Conservation (phyloP, 2,329 filamentous ascomycete genomes). For the Talaromyces atroroseus region DNA sequence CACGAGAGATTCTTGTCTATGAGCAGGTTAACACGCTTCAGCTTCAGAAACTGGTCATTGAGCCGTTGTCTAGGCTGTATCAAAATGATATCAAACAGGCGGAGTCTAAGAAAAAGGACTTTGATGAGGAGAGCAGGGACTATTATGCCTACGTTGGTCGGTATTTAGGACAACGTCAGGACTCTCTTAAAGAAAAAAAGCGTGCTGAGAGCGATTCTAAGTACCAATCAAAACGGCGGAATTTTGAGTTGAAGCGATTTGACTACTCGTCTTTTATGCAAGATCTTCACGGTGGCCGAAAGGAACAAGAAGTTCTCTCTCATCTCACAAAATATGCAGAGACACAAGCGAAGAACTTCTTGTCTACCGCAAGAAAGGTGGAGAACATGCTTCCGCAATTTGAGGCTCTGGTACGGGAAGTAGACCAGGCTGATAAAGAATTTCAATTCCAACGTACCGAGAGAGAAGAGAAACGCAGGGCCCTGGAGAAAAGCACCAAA, state of each 20-base stretch:
- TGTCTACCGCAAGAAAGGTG: slow-evolving; percentile 78
- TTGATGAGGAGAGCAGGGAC: slow-evolving; percentile 97
- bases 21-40: slow-evolving; percentile 79
- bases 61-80: slow-evolving; percentile 86
- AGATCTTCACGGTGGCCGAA: slow-evolving; percentile 96
- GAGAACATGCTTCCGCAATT: slow-evolving; percentile 82
- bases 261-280: slow-evolving; percentile 99
- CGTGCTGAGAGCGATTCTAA: slow-evolving; percentile 91
- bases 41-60: slow-evolving; percentile 88
- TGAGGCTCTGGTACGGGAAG: slow-evolving; percentile 80
- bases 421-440: slow-evolving; percentile 91
- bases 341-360: slow-evolving; percentile 76
- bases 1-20: slow-evolving; percentile 79
- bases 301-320: slow-evolving; percentile 93
- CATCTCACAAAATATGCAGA: slow-evolving; percentile 93
- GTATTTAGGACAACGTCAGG: slow-evolving; percentile 92
- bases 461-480: slow-evolving; percentile 85
- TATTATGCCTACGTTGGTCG: slow-evolving; percentile 94
- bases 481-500: slow-evolving; percentile 80
- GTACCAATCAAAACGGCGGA: slow-evolving; percentile 87
- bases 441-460: slow-evolving; percentile 95
- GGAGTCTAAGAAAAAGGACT: slow-evolving; percentile 93
- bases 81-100: slow-evolving; percentile 96
- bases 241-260: slow-evolving; percentile 95
- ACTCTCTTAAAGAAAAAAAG: slow-evolving; percentile 96